These are phyloP conservation scores for Fraxinus latifolia DNA, from an alignment of 305 asterid genomes.

Conservation along the genomic window DNA sequence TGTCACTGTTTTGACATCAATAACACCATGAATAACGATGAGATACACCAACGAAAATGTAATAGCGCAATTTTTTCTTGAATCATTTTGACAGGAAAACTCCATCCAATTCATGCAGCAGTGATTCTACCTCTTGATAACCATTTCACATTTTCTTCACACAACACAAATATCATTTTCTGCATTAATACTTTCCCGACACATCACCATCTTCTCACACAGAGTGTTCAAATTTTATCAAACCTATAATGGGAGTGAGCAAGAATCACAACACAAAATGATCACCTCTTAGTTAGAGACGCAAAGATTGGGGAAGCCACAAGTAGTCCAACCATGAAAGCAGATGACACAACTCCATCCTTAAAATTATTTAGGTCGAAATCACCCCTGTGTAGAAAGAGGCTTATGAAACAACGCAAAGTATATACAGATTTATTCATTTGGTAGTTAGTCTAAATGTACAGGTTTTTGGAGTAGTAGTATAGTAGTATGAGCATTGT, in stretches of 20 bases:
- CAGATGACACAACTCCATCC: slow-evolving; percentile 95
- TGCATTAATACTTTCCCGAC: not conserved
- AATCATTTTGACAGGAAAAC: not conserved
- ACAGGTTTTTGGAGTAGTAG: not conserved
- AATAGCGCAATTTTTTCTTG: not conserved
- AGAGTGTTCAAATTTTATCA: not conserved
- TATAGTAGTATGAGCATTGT: not conserved
- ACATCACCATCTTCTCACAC: not conserved
- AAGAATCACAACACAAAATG: not conserved
- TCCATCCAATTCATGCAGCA: not conserved
- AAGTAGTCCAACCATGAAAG: slow-evolving; percentile 99
- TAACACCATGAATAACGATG: not conserved
- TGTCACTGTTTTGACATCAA: not conserved
- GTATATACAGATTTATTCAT: not conserved
- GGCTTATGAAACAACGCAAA: slow-evolving; percentile 6
- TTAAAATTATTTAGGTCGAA: slow-evolving; percentile 78
- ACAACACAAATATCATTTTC: not conserved
- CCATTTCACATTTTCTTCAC: not conserved
- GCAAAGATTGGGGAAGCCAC: slow-evolving; percentile 97
- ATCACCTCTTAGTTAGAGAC: slow-evolving; percentile 74
- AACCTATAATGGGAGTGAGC: not conserved
- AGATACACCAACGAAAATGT: not conserved
- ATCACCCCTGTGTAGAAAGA: slow-evolving; percentile 61
- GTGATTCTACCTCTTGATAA: not conserved
- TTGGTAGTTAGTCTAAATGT: not conserved